phyloP scores from a whole-genome alignment of 1,284 basidiomycete genomes.

The Malassezia furfur region DNA sequence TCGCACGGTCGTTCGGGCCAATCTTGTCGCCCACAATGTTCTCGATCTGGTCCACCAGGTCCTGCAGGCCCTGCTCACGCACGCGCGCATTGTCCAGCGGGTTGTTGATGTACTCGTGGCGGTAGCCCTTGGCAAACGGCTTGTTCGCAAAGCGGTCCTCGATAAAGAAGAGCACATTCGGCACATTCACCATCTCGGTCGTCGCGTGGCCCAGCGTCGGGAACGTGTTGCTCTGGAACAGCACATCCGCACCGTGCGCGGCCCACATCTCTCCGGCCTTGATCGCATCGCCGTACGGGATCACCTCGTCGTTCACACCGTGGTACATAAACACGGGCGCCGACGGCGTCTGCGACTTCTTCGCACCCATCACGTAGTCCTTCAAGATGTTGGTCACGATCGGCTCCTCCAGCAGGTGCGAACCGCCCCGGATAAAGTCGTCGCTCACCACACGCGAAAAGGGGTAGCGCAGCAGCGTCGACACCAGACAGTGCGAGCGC shows the following conservation, averaged over 20 bases:
- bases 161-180: slow-evolving; percentile 22
- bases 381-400: slow-evolving; percentile 15
- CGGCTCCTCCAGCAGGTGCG: slow-evolving; percentile 21
- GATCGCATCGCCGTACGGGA: slow-evolving; percentile 24
- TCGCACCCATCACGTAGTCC: slow-evolving; percentile 19
- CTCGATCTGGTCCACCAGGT: no score
- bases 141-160: slow-evolving; percentile 21
- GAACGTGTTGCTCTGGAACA: slow-evolving; percentile 17
- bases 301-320: slow-evolving; percentile 30
- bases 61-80: no score
- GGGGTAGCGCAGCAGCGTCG: slow-evolving; percentile 15
- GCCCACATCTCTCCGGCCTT: slow-evolving; percentile 25
- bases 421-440: slow-evolving; percentile 13
- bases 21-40: no score
- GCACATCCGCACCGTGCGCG: slow-evolving; percentile 28
- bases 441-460: slow-evolving; percentile 19
- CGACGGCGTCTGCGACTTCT: slow-evolving; percentile 15
- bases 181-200: slow-evolving; percentile 23
- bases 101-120: not conserved
- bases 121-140: not conserved
- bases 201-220: slow-evolving; percentile 26
- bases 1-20: no score
- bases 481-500: slow-evolving; percentile 18
- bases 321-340: slow-evolving; percentile 34
- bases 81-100: not conserved